Base-by-base conservation (phyloP, 2,329 filamentous ascomycete species). In the Pseudocercospora macadamiae region DNA sequence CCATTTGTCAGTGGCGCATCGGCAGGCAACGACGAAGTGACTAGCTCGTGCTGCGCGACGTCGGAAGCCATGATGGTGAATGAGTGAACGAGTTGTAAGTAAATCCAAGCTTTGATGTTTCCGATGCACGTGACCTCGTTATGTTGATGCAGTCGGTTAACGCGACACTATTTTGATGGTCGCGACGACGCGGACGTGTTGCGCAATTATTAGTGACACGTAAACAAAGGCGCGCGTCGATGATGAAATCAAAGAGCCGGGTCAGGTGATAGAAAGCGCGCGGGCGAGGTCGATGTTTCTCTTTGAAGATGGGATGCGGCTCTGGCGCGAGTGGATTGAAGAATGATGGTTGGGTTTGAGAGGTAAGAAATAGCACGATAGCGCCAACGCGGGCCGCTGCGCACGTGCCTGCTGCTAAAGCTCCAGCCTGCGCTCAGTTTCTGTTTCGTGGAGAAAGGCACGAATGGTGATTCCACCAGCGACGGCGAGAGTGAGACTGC, bases 71-170 rank as follows among this genome's bases (percentile, higher is more conserved):
- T 66, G 54, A 14, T 57, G 59, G 45, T 49, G 25, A 49, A 49
- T 16, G 25, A 49, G 18, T 49, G 32, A 30, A 49, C 19, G 16
- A 23, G 44, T 19, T 19, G 32, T 44, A 49, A 52, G 44, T 26
- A 44, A 39, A 45, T 23, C 19, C 28, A 48, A 37, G n/a, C n/a
- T n/a, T n/a, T n/a, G n/a, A n/a, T n/a, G n/a, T n/a, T n/a, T n/a
- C n/a, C n/a, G n/a, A n/a, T n/a, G 61, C 63, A 66, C 64, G 64
- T 64, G 64, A 66, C 57, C 36, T 48, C 64, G 64, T 28, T 9
- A 42, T 37, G 42, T 48, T 32, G 32, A 42, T 54, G 49, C 44
- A 49, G 36, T 23, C 28, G 54, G 32, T 51, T 26, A 53, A 56
- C 45, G 48, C 60, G 57, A 57, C 47, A 53, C 52, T 45, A 37